Base-by-base conservation (phyloP, 345 rosid species). In the Pugionium dolabratum region DNA sequence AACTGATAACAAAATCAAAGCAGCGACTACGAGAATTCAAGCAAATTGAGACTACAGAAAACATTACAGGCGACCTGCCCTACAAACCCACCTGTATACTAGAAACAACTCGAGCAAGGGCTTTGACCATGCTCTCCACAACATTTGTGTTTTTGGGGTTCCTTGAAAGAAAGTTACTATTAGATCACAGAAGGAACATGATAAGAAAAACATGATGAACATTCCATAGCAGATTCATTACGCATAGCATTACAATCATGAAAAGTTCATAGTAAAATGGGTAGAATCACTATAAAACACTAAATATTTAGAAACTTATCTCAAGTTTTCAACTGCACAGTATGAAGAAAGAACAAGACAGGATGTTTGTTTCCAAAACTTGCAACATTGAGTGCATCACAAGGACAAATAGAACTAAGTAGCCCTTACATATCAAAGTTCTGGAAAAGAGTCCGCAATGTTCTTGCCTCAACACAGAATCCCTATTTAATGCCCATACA, bases 51-150 rank as follows among this genome's bases (percentile, higher is more conserved):
- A 57, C 36, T 27, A 57, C 46, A 71, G 11, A 44, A 37, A 47
- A 61, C 57, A 44, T 61, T 39, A 61, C 4, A 6, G 34, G 62
- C 3, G 32, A 54, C 46, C 31, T 60, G 27, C 57, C 67, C 6
- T 39, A 59, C 46, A 59, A 32, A 60, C 80, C 77, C 76, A 93
- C 99, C 96, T 94, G 97, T 61, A 90, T 78, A 78, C 82, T 86
- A 6, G 90, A 94, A 79, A 90, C 97, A 78, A 94, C 96, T 49
- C 95, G 92, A 76, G 97, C 97, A 67, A 94, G 95, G 54, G 99
- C 85, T 74, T 90, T 94, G 76, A 90, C 92, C 90, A 94, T 90
- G 72, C 86, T 86, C 86, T 90, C 99, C 75, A 88, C 99, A 61
- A 94, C 92, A 82, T 94, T 90, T 44, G 97, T 88, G 79, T 86